A percentile compares a stretch with the other conserved stretches of the same genome.
phyloP scores from a whole-genome alignment of 1,139 yeast genomes.

The Hyphopichia khmerensis region DNA sequence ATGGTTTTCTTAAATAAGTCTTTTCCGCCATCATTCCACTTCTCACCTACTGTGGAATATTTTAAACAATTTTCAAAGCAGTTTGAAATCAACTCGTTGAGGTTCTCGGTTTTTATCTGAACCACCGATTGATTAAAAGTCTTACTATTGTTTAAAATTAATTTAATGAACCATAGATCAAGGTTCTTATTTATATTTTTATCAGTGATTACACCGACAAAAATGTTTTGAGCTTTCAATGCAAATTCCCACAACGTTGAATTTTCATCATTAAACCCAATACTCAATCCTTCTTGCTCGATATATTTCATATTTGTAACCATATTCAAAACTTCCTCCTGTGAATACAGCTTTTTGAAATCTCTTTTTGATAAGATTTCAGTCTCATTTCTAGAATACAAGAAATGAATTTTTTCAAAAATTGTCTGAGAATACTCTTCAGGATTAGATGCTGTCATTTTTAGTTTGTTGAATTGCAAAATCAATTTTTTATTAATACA shows the following conservation, averaged over 20 bases:
- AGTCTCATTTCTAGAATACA: constrained; percentile 26
- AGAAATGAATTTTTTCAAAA: constrained; percentile 14
- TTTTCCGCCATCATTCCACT: constrained; percentile 50
- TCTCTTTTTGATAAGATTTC: not conserved
- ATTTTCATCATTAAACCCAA: not conserved
- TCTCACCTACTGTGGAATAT: constrained; percentile 45
- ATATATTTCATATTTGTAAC: not conserved
- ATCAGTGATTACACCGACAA: constrained; percentile 27
- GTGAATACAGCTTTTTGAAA: not conserved
- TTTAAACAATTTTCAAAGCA: constrained; percentile 45
- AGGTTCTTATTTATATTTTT: constrained; percentile 20
- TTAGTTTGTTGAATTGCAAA: too few relatives aligned
- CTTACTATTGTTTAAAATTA: constrained; percentile 21
- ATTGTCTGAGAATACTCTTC: not conserved
- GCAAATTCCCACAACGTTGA: not conserved
- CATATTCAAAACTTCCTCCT: not conserved
- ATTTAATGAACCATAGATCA: constrained; percentile 34
- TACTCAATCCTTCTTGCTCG: not conserved
- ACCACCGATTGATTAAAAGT: constrained; percentile 9
- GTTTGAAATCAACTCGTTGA: constrained; percentile 20
- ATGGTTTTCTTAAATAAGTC: constrained; percentile 39
- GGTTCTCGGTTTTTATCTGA: not conserved
- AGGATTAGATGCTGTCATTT: too few relatives aligned
- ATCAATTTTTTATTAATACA: too few relatives aligned
- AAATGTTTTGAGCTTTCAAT: not conserved